Percentiles rank a stretch among this genome's conserved stretches.
Evolutionary conservation across 129 eudicot genomes (phyloP).

Genomic region (Pseudognaphalium luteoalbum): DNA sequence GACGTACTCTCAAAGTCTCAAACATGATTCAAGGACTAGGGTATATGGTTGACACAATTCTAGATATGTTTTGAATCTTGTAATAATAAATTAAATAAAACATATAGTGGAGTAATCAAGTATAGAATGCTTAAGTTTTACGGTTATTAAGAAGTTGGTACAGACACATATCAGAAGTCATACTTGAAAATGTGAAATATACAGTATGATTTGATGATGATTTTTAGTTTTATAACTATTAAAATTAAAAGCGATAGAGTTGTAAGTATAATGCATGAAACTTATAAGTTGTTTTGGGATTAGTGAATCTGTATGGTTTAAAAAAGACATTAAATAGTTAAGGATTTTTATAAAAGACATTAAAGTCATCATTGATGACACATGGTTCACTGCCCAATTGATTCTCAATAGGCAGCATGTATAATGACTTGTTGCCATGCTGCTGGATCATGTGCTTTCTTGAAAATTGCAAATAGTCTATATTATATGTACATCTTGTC

Average conservation of each 20-base stretch:
- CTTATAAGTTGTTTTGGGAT: constrained; percentile 13
- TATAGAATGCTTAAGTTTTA: constrained; percentile 4
- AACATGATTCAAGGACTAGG: too few relatives aligned
- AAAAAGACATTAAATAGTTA: constrained; percentile 7
- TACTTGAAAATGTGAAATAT: too few relatives aligned
- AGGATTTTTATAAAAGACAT: constrained; percentile 20
- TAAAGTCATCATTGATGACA: constrained; percentile 38
- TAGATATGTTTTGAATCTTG: too few relatives aligned
- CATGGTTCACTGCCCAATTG: constrained; percentile 39
- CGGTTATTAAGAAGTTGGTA: constrained; percentile 1
- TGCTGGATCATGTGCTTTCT: constrained; percentile 36
- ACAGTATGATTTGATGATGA: neutral
- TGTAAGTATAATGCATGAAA: constrained; percentile 8
- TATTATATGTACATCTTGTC: constrained; percentile 9
- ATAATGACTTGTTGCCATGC: constrained; percentile 40
- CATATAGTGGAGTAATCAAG: too few relatives aligned
- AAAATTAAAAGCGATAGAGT: neutral
- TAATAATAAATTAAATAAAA: too few relatives aligned
- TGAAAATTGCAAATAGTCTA: constrained; percentile 16
- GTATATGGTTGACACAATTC: too few relatives aligned
- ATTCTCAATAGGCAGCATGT: constrained; percentile 32
- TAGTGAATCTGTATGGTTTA: neutral
- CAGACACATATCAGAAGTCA: neutral
- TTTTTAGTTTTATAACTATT: neutral
- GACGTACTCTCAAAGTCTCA: too few relatives aligned